Percentiles rank a stretch among this genome's conserved stretches.
These are phyloP conservation scores for Jimgerdemannia flammicorona DNA, from an alignment of 192 early-diverging fungal species.

Conservation along the genomic window DNA sequence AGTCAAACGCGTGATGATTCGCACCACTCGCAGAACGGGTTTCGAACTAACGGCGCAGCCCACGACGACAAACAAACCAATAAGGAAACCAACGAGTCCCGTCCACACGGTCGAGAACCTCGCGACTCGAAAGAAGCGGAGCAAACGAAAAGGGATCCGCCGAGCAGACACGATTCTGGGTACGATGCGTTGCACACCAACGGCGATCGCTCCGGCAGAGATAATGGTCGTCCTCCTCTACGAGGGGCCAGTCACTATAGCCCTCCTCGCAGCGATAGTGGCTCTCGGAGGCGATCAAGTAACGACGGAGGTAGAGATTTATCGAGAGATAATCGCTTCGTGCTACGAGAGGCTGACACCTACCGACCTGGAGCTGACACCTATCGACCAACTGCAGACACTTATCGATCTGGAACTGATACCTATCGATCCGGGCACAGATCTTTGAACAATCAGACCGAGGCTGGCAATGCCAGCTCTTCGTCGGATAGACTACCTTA, in stretches of 20 bases:
- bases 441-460: not conserved
- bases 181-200: not conserved
- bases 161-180: not conserved
- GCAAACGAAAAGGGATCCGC: not conserved
- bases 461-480: not conserved
- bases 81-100: not conserved
- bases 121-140: not conserved
- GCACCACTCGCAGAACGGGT: not conserved
- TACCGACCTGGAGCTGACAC: not conserved
- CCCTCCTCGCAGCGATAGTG: not conserved
- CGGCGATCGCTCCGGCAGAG: not conserved
- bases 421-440: not conserved
- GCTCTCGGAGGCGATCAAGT: not conserved
- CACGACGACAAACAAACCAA: not conserved
- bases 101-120: not conserved
- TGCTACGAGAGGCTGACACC: not conserved
- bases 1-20: not conserved
- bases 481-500: not conserved
- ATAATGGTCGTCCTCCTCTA: not conserved
- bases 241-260: not conserved
- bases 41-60: not conserved
- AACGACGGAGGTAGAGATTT: not conserved
- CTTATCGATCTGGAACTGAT: not conserved
- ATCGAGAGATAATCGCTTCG: not conserved
- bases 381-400: not conserved